These are phyloP conservation scores for Ambrosia artemisiifolia DNA, from an alignment of 129 eudicot species.

Conservation along the genomic window DNA sequence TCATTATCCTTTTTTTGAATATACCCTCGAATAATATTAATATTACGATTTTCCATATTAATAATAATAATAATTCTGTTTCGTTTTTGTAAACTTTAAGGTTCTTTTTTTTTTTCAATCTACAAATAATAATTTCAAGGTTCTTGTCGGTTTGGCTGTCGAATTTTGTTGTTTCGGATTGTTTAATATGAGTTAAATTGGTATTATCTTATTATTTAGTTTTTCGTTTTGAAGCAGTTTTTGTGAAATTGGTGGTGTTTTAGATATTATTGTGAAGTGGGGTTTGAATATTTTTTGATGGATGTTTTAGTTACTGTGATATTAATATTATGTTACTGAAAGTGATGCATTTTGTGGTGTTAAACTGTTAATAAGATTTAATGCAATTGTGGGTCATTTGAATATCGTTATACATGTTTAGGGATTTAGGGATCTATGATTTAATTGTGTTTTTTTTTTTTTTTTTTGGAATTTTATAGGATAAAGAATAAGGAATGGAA, in stretches of 20 bases:
- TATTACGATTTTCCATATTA: not conserved
- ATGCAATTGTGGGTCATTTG: not conserved
- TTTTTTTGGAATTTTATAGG: not conserved
- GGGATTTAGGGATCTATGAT: not conserved
- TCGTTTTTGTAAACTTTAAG: constrained; percentile 2
- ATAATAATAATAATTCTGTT: not conserved
- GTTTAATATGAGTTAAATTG: constrained; percentile 1
- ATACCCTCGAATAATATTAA: not conserved
- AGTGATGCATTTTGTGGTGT: constrained; percentile 5
- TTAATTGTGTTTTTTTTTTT: not conserved
- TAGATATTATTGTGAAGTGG: not conserved
- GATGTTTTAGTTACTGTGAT: not conserved
- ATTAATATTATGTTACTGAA: not conserved
- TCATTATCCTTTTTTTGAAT: constrained; percentile 9
- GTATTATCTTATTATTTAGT: not conserved
- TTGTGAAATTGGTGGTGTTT: constrained; percentile 1
- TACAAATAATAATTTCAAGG: too few relatives aligned
- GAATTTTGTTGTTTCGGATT: constrained; percentile 16
- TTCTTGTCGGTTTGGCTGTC: too few relatives aligned
- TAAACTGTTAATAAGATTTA: not conserved
- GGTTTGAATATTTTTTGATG: not conserved
- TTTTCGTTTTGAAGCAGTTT: constrained; percentile 4
- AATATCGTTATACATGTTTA: not conserved
- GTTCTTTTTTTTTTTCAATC: too few relatives aligned
- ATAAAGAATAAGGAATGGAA: constrained; percentile 35